Conservation (phyloP, 345 rosid genomes). For the Abelmoschus esculentus region DNA sequence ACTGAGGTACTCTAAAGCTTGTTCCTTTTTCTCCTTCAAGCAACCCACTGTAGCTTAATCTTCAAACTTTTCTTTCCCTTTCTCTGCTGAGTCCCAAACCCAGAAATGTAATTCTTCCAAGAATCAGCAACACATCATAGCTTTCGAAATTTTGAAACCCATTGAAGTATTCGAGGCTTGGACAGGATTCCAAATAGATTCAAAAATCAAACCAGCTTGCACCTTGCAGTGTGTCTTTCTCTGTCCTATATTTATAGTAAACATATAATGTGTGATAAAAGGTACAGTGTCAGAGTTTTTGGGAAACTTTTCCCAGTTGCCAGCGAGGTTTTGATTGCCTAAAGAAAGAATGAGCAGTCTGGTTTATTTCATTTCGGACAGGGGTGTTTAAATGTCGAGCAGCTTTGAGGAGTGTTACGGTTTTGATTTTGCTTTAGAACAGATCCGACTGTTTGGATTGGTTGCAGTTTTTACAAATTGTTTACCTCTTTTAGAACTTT, state of each 20-base stretch:
- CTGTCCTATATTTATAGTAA: conserved; percentile 1
- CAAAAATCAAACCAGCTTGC: neutral
- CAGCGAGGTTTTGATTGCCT: neutral
- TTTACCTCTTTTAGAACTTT: neutral
- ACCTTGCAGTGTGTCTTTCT: neutral
- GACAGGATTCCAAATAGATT: neutral
- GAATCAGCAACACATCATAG: neutral
- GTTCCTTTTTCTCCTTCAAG: conserved; percentile 29
- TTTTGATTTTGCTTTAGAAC: conserved; percentile 8
- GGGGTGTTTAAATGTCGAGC: conserved; percentile 16
- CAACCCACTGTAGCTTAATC: conserved; percentile 30
- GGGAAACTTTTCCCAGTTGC: neutral
- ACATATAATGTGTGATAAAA: conserved; percentile 8
- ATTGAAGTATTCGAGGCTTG: neutral
- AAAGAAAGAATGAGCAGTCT: neutral
- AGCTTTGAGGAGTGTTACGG: conserved; percentile 33
- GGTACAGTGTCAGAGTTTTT: conserved; percentile 36
- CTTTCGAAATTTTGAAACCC: neutral
- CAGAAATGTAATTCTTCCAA: neutral
- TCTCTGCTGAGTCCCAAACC: neutral
- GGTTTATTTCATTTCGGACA: neutral
- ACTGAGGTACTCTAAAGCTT: conserved; percentile 11
- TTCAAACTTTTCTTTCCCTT: conserved; percentile 23
- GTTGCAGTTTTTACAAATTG: conserved; percentile 25
- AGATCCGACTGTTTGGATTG: conserved; percentile 46